Conservation (phyloP, 2,329 filamentous ascomycete species). For the Myriangium duriaei region DNA sequence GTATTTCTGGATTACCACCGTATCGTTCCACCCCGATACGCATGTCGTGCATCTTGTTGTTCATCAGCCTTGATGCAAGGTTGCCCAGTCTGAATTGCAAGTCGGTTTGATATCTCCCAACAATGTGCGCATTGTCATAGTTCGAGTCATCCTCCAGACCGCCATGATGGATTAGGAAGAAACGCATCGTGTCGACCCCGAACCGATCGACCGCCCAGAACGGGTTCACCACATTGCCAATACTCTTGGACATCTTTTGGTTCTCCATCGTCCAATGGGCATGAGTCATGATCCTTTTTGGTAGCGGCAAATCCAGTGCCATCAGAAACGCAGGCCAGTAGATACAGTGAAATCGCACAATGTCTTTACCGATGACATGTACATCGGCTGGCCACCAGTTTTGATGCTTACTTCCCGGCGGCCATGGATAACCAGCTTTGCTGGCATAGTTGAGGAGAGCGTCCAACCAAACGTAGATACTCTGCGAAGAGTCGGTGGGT, state of each 20-base stretch:
- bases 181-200: conserved; percentile 76
- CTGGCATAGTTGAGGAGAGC: conserved; percentile 90
- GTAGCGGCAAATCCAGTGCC: conserved; percentile 67
- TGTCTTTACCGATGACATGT: conserved; percentile 93
- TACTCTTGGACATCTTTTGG: conserved; percentile 92
- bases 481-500: conserved; percentile 71
- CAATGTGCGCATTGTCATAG: conserved; percentile 70
- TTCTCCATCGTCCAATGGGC: conserved; percentile 90
- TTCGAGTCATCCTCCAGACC: conserved; percentile 65
- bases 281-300: conserved; percentile 72
- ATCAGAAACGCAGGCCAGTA: conserved; percentile 97
- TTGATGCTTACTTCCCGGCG: conserved; percentile 48
- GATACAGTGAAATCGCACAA: conserved; percentile 87
- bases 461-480: conserved; percentile 97
- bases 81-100: conserved; percentile 73
- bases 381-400: conserved; percentile 81
- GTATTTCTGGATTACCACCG: neutral
- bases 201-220: conserved; percentile 84
- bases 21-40: neutral
- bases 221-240: conserved; percentile 89
- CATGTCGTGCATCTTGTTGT: conserved; percentile 36
- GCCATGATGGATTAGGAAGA: conserved; percentile 73
- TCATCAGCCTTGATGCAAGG: conserved; percentile 55
- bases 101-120: conserved; percentile 64
- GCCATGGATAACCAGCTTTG: conserved; percentile 73